Base-by-base conservation (phyloP, 805 yeast species). In the Saccharomycopsis oosterbeekiorum region DNA sequence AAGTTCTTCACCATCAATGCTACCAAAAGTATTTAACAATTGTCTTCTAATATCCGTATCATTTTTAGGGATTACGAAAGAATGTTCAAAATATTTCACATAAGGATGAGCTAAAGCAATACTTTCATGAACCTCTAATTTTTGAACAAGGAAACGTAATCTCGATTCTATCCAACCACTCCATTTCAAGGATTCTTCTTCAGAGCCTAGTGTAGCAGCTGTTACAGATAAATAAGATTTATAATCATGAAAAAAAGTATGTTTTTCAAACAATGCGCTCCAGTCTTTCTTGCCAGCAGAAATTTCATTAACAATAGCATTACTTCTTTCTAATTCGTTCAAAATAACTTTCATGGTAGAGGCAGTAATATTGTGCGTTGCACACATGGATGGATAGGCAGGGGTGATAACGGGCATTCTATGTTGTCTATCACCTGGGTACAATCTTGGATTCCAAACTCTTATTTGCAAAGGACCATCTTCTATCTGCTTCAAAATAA, bases 341-440 rank as follows among this genome's bases (percentile, higher is more conserved):
- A 90, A 70, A 41, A 94, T 89, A 24, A 94, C 82, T 67, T 81
- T 83, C 72, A 89, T 93, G 0, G 98, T 93, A 0, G 97, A 90
- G 17, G 81, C 83, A 1, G 96, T 86, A 55, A 94, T 92, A 71
- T 94, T 94, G 72, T 94, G 99, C 0, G 99, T 94, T 0, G 99
- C 97, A 75, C 99, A 94, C 99, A 94, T 94, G 1, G 97, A 92
- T 0, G 97, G 97, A 70, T 91, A 90, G 0, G 98, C 98, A 0
- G 99, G 99, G 0, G 99, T 94, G 62, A 94, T 94, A 11, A 94
- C 96, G 0, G 99, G 99, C 99, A 94, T 94, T 67, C 85, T 78
- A 73, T 94, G 99, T 40, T 84, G 83, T 63, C 96, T 81, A 72
- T 94, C 99, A 67, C 84, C 89, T 1, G 94, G 86, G 70, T 94